Percentiles rank a stretch among this genome's conserved stretches.
These are phyloP conservation scores for Calonectria pseudoturangicola DNA, from an alignment of 2,329 filamentous ascomycete genomes.

Conservation along the genomic window DNA sequence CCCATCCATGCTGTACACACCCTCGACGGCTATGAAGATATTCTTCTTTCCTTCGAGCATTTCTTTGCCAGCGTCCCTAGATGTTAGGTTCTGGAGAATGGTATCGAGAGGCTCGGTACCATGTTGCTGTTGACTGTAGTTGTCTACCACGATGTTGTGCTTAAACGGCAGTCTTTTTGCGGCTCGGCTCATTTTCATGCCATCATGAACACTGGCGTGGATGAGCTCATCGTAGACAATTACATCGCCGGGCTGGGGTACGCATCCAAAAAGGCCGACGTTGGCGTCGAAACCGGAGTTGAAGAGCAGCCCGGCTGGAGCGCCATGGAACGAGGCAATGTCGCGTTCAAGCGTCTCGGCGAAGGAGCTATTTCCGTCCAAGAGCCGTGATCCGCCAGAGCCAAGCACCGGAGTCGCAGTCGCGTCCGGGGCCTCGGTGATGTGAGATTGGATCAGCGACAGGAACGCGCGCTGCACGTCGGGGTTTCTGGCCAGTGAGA, in stretches of 20 bases:
- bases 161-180: slow-evolving; percentile 68
- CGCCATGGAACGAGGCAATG: slow-evolving; percentile 69
- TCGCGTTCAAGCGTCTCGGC: slow-evolving; percentile 67
- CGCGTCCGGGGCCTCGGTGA: slow-evolving; percentile 33
- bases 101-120: slow-evolving; percentile 51
- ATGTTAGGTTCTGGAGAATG: slow-evolving; percentile 56
- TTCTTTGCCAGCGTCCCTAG: slow-evolving; percentile 56
- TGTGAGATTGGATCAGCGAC: slow-evolving; percentile 54
- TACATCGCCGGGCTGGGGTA: slow-evolving; percentile 76
- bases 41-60: slow-evolving; percentile 65
- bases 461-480: slow-evolving; percentile 79
- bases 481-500: slow-evolving; percentile 78
- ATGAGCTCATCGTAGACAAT: slow-evolving; percentile 85
- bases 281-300: slow-evolving; percentile 81
- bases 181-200: slow-evolving; percentile 80
- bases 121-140: neutral
- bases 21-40: slow-evolving; percentile 82
- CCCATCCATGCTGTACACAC: slow-evolving; percentile 89
- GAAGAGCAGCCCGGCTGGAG: slow-evolving; percentile 69
- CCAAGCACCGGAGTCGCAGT: slow-evolving; percentile 60
- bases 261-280: slow-evolving; percentile 75
- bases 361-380: slow-evolving; percentile 70
- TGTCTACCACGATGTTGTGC: slow-evolving; percentile 68
- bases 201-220: slow-evolving; percentile 87
- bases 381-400: slow-evolving; percentile 71